phyloP scores from a whole-genome alignment of 2,329 filamentous ascomycete species.

The Trichoderma gracile region DNA sequence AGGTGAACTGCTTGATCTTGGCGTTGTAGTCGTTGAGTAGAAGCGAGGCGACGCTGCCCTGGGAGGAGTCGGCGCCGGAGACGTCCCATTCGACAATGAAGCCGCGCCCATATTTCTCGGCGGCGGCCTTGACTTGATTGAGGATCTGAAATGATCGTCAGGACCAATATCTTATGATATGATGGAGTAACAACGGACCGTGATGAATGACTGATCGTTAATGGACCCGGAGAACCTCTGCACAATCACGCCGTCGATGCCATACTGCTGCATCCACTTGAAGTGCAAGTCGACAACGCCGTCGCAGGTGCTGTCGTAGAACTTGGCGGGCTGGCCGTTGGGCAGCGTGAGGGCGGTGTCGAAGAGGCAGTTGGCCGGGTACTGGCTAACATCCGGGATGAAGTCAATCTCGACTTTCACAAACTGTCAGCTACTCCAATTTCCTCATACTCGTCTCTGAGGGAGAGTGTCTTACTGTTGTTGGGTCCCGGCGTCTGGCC shows the following conservation, averaged over 20 bases:
- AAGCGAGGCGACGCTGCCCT: conserved; percentile 11
- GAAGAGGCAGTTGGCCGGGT: conserved; percentile 21
- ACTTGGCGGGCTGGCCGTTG: conserved; percentile 14
- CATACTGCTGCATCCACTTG: conserved; percentile 23
- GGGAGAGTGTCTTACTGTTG: neutral
- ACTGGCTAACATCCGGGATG: conserved; percentile 20
- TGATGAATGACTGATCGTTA: conserved; percentile 13
- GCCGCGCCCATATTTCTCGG: conserved; percentile 22
- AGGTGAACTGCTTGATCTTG: conserved; percentile 19
- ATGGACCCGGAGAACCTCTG: conserved; percentile 14
- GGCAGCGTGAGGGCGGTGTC: conserved; percentile 19
- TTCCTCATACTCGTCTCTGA: neutral
- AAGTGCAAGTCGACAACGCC: conserved; percentile 22
- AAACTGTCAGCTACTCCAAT: neutral
- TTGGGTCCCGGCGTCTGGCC: conserved; percentile 20
- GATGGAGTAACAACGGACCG: neutral
- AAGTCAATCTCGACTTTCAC: conserved; percentile 18
- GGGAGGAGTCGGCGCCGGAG: conserved; percentile 15
- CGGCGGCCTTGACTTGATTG: conserved; percentile 16
- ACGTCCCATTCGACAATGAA: conserved; percentile 24
- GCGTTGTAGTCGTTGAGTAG: conserved; percentile 21
- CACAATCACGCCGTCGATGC: conserved; percentile 18
- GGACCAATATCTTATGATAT: neutral
- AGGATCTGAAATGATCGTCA: conserved; percentile 3
- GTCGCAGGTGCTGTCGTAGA: conserved; percentile 19